Base-by-base conservation (phyloP, 805 yeast species). In the Martiniozyma abietophila region DNA sequence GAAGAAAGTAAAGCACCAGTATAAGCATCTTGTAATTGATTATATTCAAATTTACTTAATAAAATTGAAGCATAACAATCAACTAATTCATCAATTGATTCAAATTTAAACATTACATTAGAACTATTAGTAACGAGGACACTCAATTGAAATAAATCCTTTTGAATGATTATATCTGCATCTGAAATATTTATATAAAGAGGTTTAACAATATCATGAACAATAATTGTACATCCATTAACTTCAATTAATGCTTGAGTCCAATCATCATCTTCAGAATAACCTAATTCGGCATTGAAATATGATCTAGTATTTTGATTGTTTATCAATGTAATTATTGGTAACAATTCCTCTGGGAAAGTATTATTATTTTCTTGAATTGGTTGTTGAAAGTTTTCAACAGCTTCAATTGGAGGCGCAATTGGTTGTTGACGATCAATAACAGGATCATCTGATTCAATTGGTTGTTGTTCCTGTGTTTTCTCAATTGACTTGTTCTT, bases 291-390 rank as follows among this genome's bases (percentile, higher is more conserved):
- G 4, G 43, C 45, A 7, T 31, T 32, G 18, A 29, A 42, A 53
- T 84, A 83, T 6, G 71, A 63, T 31, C 94, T 65, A 17, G 74
- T 65, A 41, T 74, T 73, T 49, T 84, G 94, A 14, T 86, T 76
- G 29, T 71, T 70, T 36, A 81, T 62, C 43, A 84, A 63, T 15
- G 83, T 76, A 25, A 83, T 69, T 8, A 81, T 67, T 0, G 95
- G 94, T 11, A 74, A 56, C 50, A 84, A 62, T 49, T 82, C 89
- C 11, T 72, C 71, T 0, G 86, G 81, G 12, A 64, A 50, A 21
- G 35, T 42, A 3, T 24, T 32, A 8, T n/a, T 15, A 10, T 15
- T 32, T 14, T 12, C 5, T 10, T 14, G 18, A 6, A 12, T 18
- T 19, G 11, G 19, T 9, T 12, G 20, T 6, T 14, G 14, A 11